Base-by-base conservation (phyloP, 768 basidiomycete genomes). In the Calvatia gigantea region DNA sequence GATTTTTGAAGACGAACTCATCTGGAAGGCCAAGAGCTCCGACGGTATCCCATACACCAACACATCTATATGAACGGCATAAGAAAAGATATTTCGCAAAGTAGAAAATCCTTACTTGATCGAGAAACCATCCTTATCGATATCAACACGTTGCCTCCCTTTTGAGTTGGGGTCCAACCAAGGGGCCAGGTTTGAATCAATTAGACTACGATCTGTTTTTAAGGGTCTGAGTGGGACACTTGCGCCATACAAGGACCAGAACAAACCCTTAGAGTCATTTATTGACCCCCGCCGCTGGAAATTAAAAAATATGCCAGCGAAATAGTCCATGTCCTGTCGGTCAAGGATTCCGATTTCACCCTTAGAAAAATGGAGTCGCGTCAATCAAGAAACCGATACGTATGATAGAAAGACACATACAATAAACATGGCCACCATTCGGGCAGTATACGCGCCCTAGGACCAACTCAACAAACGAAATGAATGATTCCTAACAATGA, bases 21-120 rank as follows among this genome's bases (percentile, higher is more conserved):
- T 84, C 84, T 1, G 88, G 88, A 14, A 90, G 67, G 8, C 87
- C 87, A 27, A 87, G 65, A 9, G 86, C 78, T 12, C 86, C 86
- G n/a, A 89, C 88, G 4, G 88, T 90, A 62, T 90, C 88, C 62
- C 85, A 90, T 17, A 90, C 86, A 2, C 87, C 87, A 51, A 90
- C 61, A 59, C 85, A 86, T 67, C 83, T 86, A 59, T 29, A 57
- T 23, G 25, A 50, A 41, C 25, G 44, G 39, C 41, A 21, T 54
- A 12, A 41, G 25, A 41, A 33, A 19, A 42, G 32, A n/a, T 15
- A 39, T 52, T 35, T 7, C 8, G 31, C 44, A 31, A 21, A 39
- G 19, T 12, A 21, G 5, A 23, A 51, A 23, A 32, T 8, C 59
- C 75, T 51, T 51, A 89, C 87, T 87, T 87, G 59, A 90, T 66